phyloP scores from a whole-genome alignment of 257 asterid species.

The Ajuga chamaepitys region DNA sequence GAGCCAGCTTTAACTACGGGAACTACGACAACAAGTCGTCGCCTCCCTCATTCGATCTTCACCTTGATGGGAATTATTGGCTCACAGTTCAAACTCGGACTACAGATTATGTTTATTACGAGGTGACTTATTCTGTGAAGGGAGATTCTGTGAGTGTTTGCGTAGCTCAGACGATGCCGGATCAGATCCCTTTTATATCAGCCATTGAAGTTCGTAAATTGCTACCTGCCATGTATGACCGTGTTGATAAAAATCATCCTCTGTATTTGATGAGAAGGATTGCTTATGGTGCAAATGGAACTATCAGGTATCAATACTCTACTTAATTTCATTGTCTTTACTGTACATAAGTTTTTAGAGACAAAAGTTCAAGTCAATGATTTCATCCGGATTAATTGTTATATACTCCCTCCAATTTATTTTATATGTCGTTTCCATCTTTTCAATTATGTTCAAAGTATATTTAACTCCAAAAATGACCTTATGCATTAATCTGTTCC shows the following conservation, averaged over 20 bases:
- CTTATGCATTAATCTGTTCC: too few species aligned
- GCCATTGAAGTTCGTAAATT: conserved; percentile 51
- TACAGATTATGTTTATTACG: conserved; percentile 18
- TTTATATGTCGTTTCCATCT: too few species aligned
- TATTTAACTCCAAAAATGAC: too few species aligned
- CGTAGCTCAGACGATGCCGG: conserved; percentile 45
- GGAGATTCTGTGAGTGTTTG: conserved; percentile 31
- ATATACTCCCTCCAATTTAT: too few species aligned
- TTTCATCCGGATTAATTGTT: too few species aligned
- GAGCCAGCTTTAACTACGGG: conserved; percentile 65
- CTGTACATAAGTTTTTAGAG: too few species aligned
- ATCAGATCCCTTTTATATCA: conserved; percentile 52
- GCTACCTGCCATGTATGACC: conserved; percentile 20
- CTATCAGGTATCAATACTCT: conserved; percentile 23
- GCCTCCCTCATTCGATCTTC: conserved; percentile 62
- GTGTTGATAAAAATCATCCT: background rate
- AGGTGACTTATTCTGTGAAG: conserved; percentile 33
- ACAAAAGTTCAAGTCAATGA: too few species aligned
- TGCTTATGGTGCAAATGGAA: conserved; percentile 17
- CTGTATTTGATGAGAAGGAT: conserved; percentile 7
- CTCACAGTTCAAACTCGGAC: conserved; percentile 22
- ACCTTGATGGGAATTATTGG: conserved; percentile 56
- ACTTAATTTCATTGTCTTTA: too few species aligned
- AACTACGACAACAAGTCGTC: conserved; percentile 48
- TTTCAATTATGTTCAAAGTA: too few species aligned